These are phyloP conservation scores for Haematococcus lacustris DNA, from an alignment of 139 green algal species.

Conservation along the genomic window DNA sequence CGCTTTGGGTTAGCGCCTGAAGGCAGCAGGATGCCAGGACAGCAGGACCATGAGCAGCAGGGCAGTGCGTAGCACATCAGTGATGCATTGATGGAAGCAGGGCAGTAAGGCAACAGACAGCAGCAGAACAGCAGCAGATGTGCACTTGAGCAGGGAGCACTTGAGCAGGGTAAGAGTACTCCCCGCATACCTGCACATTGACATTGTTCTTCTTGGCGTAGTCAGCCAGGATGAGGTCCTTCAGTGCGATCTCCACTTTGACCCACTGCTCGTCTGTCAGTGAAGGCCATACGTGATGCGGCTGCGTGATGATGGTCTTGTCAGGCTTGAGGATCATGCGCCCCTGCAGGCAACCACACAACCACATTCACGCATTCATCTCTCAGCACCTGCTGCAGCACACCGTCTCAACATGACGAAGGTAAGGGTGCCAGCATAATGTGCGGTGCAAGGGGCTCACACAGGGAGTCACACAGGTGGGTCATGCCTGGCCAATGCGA, in stretches of 20 bases:
- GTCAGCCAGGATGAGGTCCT: constrained; percentile 98
- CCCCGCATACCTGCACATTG: constrained; percentile 60
- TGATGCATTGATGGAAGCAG: not conserved
- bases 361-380: not conserved
- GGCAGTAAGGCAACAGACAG: not conserved
- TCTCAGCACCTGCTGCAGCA: not conserved
- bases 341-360: constrained; percentile 22
- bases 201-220: constrained; percentile 99
- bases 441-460: not conserved
- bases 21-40: not conserved
- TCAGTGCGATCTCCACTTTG: constrained; percentile 93
- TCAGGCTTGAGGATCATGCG: constrained; percentile 95
- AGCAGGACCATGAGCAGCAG: not conserved
- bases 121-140: not conserved
- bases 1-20: constrained; percentile 66
- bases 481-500: not conserved
- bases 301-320: constrained; percentile 90
- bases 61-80: not conserved
- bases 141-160: not conserved
- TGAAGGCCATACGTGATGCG: constrained; percentile 97
- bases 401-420: not conserved
- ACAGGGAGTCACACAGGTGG: not conserved
- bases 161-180: not conserved
- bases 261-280: constrained; percentile 99
- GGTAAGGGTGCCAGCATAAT: not conserved